phyloP scores from a whole-genome alignment of 345 rosid species.

The Citrus mangshanensis region DNA sequence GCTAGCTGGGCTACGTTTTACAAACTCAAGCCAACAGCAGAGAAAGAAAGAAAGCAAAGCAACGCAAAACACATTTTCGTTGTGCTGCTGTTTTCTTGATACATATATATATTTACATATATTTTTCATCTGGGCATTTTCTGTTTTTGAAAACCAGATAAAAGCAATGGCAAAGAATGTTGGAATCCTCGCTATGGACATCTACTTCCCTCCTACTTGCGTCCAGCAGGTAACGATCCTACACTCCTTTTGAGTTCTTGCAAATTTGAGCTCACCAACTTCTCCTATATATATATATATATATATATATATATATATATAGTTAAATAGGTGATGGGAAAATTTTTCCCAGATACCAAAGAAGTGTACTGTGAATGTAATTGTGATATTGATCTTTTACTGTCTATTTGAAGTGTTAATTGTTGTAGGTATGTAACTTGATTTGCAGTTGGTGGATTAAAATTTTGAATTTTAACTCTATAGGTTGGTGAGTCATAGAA shows the following conservation, averaged over 20 bases:
- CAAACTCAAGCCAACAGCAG: not conserved
- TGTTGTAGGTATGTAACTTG: not conserved
- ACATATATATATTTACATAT: not conserved
- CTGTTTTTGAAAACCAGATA: not conserved
- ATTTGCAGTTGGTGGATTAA: conserved; percentile 5
- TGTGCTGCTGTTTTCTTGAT: not conserved
- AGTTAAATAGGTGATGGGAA: not conserved
- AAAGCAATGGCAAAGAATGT: conserved; percentile 89
- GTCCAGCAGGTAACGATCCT: conserved; percentile 70
- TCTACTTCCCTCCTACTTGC: conserved; percentile 96
- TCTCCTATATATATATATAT: not conserved
- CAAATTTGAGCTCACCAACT: not conserved
- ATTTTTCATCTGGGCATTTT: not conserved
- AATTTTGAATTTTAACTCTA: not conserved
- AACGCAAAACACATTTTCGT: not conserved
- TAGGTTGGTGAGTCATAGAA: not conserved
- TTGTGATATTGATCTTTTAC: not conserved
- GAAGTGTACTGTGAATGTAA: not conserved
- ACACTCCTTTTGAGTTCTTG: conserved; percentile 2
- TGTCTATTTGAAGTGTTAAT: not conserved
- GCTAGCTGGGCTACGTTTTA: not conserved
- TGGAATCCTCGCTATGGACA: conserved; percentile 90
- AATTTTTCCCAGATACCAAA: not conserved
- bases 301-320: not conserved
- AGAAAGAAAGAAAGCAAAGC: not conserved